Conservation (phyloP, 805 yeast species). For the Metahyphopichia silvanorum region DNA sequence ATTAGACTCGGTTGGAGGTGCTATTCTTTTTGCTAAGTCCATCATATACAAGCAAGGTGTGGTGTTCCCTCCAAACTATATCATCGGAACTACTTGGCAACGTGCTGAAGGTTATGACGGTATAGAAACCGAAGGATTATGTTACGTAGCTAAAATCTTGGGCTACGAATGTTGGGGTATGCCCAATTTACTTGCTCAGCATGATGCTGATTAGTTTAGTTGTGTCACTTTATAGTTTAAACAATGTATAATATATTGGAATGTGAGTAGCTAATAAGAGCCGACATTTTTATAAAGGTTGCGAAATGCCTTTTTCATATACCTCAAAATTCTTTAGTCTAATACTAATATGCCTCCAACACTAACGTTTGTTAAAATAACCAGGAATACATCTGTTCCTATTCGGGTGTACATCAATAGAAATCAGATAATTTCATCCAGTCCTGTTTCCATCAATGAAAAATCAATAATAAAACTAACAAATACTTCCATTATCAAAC, state of each 20-base stretch:
- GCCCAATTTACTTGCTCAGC: slow-evolving; percentile 45
- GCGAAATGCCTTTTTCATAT: no score
- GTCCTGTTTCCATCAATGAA: slow-evolving; percentile 18
- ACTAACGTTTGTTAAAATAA: slow-evolving; percentile 14
- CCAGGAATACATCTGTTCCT: slow-evolving; percentile 12
- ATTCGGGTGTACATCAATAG: slow-evolving; percentile 21
- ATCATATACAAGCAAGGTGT: slow-evolving; percentile 44
- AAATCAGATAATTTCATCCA: slow-evolving; percentile 13
- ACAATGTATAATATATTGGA: no score
- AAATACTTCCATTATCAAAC: slow-evolving; percentile 18
- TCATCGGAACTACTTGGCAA: slow-evolving; percentile 47
- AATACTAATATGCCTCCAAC: neutral
- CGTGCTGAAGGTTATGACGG: slow-evolving; percentile 51
- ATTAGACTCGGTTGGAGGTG: slow-evolving; percentile 53
- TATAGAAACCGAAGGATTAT: slow-evolving; percentile 52
- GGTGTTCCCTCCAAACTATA: slow-evolving; percentile 43
- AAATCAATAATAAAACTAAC: slow-evolving; percentile 20
- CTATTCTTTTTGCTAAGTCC: slow-evolving; percentile 43
- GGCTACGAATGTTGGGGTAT: slow-evolving; percentile 49
- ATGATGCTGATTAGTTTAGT: slow-evolving; percentile 12
- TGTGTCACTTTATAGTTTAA: no score
- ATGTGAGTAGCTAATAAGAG: no score
- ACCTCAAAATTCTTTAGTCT: neutral
- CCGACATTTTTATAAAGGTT: no score
- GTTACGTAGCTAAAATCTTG: slow-evolving; percentile 42